Conservation (phyloP, 2,329 filamentous ascomycete genomes). For the Amylocarpus encephaloides region DNA sequence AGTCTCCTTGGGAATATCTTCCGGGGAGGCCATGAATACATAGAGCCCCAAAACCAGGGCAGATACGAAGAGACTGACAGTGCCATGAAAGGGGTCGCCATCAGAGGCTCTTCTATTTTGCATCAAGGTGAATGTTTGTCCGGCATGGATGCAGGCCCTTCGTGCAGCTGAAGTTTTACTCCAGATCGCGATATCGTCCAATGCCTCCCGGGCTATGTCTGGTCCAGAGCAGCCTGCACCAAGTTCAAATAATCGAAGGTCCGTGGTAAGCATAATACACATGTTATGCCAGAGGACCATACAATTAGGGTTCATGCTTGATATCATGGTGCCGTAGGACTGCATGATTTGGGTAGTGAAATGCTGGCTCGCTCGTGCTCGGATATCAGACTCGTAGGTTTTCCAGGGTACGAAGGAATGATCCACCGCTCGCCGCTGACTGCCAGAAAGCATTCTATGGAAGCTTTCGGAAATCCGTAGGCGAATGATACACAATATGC, state of each 20-base stretch:
- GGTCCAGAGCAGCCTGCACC: conserved; percentile 45
- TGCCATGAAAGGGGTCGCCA: conserved; percentile 44
- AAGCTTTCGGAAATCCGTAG: conserved; percentile 38
- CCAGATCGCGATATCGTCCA: conserved; percentile 46
- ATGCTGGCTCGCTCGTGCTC: conserved; percentile 36
- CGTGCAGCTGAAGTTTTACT: conserved; percentile 43
- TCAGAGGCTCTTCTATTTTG: conserved; percentile 46
- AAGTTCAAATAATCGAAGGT: conserved; percentile 46
- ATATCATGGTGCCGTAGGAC: conserved; percentile 37
- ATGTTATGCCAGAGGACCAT: conserved; percentile 47
- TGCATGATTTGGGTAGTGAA: conserved; percentile 33
- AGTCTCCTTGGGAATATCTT: conserved; percentile 11
- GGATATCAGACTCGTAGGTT: conserved; percentile 41
- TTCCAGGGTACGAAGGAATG: conserved; percentile 38
- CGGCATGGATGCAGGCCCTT: conserved; percentile 44
- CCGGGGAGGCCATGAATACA: conserved; percentile 40
- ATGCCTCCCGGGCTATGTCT: conserved; percentile 39
- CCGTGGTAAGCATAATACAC: conserved; percentile 45
- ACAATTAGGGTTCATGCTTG: conserved; percentile 42
- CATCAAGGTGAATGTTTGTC: conserved; percentile 45
- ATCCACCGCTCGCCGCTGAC: conserved; percentile 27
- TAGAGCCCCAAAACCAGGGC: conserved; percentile 46
- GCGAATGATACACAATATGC: conserved; percentile 35
- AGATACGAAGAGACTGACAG: conserved; percentile 43
- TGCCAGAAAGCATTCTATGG: conserved; percentile 36